phyloP scores from a whole-genome alignment of 2,329 filamentous ascomycete species.

The Colletotrichum sp. region DNA sequence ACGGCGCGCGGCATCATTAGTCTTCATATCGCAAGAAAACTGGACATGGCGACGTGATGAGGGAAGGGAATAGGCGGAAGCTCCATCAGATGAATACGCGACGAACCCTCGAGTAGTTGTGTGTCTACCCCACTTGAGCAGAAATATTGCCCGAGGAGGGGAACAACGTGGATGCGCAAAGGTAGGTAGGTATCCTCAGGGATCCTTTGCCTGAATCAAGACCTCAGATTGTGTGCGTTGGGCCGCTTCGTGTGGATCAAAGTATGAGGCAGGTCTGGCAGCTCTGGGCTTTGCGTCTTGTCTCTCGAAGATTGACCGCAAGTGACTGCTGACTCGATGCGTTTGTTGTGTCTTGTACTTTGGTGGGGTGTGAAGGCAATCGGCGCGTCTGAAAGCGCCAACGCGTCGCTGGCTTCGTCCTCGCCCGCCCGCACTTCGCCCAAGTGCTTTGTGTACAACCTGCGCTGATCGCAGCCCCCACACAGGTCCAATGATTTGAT shows the following conservation, averaged over 20 bases:
- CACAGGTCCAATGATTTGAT: background rate
- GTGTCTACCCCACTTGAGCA: background rate
- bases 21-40: background rate
- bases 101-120: background rate
- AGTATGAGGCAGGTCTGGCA: background rate
- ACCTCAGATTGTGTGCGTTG: background rate
- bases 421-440: background rate
- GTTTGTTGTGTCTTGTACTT: background rate
- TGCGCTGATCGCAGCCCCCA: background rate
- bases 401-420: background rate
- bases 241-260: background rate
- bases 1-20: background rate
- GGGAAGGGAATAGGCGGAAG: background rate
- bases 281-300: background rate
- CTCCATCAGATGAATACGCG: background rate
- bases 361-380: background rate
- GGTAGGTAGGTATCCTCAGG: background rate
- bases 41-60: background rate
- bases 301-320: background rate
- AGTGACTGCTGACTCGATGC: background rate
- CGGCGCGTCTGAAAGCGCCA: background rate
- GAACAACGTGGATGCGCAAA: background rate
- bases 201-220: background rate
- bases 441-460: background rate
- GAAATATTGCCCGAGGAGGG: background rate